phyloP scores from a whole-genome alignment of 139 green algal species.

The Tetraselmis striata region DNA sequence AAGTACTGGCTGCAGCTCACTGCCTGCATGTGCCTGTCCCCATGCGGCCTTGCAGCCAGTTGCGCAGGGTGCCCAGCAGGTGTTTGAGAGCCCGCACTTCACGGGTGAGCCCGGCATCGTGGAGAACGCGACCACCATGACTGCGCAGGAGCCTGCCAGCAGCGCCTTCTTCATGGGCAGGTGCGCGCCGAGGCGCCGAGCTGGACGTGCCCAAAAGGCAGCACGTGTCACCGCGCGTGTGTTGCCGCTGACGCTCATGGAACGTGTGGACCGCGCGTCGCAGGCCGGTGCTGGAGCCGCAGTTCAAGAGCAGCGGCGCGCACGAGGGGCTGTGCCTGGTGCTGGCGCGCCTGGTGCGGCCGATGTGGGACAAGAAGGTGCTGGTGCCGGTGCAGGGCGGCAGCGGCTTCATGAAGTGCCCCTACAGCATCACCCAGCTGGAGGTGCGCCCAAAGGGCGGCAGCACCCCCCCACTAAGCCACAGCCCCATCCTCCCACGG shows the following conservation, averaged over 20 bases:
- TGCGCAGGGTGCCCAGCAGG: conserved; percentile 37
- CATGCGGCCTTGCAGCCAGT: conserved; percentile 17
- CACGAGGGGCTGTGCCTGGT: conserved; percentile 77
- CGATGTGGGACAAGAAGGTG: conserved; percentile 67
- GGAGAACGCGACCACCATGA: conserved; percentile 24
- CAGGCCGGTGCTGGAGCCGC: conserved; percentile 61
- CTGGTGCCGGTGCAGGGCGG: conserved; percentile 9
- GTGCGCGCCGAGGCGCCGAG: no score
- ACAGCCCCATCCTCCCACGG: no score
- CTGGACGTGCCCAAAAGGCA: no score
- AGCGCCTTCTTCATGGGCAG: conserved; percentile 31
- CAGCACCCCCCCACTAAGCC: no score
- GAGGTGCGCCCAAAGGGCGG: neutral
- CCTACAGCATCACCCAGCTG: neutral
- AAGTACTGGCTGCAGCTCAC: no score
- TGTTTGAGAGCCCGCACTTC: conserved; percentile 67
- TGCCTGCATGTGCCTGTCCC: neutral
- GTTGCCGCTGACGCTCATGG: no score
- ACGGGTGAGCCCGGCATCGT: conserved; percentile 59
- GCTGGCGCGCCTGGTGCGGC: conserved; percentile 60
- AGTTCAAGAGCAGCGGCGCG: conserved; percentile 58
- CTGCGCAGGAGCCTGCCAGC: neutral
- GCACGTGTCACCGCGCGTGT: no score
- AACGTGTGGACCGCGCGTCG: no score
- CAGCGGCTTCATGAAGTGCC: conserved; percentile 2